Evolutionary conservation across 1,284 basidiomycete genomes (phyloP), one percentile per base, ranked within the genome.

Genomic region (Sanghuangporus sanghuang): DNA sequence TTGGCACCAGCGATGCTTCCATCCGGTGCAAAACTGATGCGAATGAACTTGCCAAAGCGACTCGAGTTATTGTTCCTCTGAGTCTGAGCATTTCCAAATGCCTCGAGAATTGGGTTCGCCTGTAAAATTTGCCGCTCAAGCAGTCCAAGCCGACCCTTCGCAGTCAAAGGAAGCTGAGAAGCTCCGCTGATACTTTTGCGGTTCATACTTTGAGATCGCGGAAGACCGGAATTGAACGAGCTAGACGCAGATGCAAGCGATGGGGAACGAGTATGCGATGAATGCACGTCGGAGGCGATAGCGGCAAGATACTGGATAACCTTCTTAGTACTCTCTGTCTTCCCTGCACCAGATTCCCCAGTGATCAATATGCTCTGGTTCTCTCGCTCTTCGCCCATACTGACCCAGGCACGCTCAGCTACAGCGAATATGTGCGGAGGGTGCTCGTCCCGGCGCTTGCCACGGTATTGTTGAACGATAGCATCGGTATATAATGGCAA

Each of bases 261-360:
- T 14, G 80, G 82, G 6, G 82, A 82, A 61, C 82, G 85, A 38
- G 82, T 81, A 72, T 90, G 87, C n/a, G 84, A 76, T 9, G 85
- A 77, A 68, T 91, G 85, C 3, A 84, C 80, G 72, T 95, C 92
- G 16, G 92, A 89, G 3, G 97, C 97, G 68, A 98, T 98, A 9
- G 97, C 95, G 0, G 97, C 96, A 39, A 99, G 88, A 76, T 99
- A 99, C 75, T 99, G 97, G 64, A 99, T 99, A 71, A 99, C 96
- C 73, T 98, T 98, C 83, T 99, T 99, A 14, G 97, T 99, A 77
- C 96, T 99, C 75, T 99, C 97, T 0, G 97, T 99, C 82, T 99
- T 99, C 53, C 97, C 97, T 1, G 97, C 97, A 49, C 97, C 97
- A 2, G 97, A 99, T 81, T 99, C 97, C 62, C 97, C 97, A 3